Evolutionary conservation across 176 grass and related monocot species (phyloP), one percentile per base, ranked within the genome.

Genomic region (Juncus inflexus): DNA sequence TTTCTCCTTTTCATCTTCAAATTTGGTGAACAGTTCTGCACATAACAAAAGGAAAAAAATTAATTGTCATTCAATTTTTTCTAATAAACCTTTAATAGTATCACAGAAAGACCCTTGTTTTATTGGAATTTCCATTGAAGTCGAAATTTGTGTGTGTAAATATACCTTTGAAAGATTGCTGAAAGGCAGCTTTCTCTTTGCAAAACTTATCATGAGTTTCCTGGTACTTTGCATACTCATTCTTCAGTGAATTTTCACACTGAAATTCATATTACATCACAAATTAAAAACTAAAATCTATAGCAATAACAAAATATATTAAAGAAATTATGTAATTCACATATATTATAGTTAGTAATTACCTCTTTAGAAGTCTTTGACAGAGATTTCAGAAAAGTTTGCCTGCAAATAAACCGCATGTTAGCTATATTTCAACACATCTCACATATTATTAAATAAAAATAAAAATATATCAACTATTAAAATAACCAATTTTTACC

Each of bases 331-430:
- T 28, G 19, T 28, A 28, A 28, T 28, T 1, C 19, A 28, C 19
- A 28, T 28, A 28, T 28, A 28, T 47, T 47, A 5, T 6, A 36
- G 4, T 35, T 14, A 67, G 39, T 39, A 7, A 58, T 37, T 47
- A 96, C 87, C 92, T 91, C 85, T 90, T 89, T 97, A 38, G 92
- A 91, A 81, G 72, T 70, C 80, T 91, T 89, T 62, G 77, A 77
- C 57, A 97, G 67, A 41, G 74, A 61, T 79, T 89, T 91, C 78
- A 83, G 69, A 75, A 89, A 86, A 97, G 15, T 81, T 66, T 97
- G 92, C 78, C 84, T 91, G 84, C 37, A 3, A 56, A 73, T 77
- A 66, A 55, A 56, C 11, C 12, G 50, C 62, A 37, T 35, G 61
- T 16, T 52, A 64, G 16, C 81, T 47, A 47, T 6, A 47, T 61